Conservation (phyloP, 78 protist genomes). For the Dictyostelium firmibasis region DNA sequence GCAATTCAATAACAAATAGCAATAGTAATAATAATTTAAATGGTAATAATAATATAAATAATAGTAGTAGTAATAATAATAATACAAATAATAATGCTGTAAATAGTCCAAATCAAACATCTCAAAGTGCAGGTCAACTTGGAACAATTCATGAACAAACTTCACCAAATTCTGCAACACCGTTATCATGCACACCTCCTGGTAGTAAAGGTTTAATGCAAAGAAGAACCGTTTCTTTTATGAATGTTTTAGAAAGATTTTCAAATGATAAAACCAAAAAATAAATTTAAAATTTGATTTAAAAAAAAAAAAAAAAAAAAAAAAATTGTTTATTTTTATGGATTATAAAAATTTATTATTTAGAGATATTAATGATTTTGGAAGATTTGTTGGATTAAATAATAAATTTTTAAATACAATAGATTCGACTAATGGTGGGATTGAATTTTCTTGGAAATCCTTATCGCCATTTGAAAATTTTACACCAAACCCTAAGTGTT, state of each 20-base stretch:
- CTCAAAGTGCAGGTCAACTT: background rate
- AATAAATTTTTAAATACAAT: background rate
- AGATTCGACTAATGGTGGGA: background rate
- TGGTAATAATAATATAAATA: background rate
- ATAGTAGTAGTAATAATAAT: background rate
- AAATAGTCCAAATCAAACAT: background rate
- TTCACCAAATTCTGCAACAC: conserved; percentile 22
- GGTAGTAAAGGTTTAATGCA: conserved; percentile 16
- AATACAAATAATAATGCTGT: background rate
- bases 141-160: background rate
- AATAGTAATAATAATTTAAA: background rate
- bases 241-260: conserved; percentile 53
- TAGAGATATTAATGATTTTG: background rate
- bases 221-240: conserved; percentile 62
- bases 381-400: background rate
- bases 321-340: background rate
- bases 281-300: background rate
- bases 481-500: background rate
- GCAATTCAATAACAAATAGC: background rate
- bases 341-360: background rate
- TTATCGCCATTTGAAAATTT: background rate
- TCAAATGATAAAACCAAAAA: background rate
- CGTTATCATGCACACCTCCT: background rate
- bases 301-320: background rate
- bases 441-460: background rate